A percentile compares a stretch with the other conserved stretches of the same genome.
Evolutionary conservation across 2,329 filamentous ascomycete species (phyloP).

Genomic region (Cladosporium cucumerinum): DNA sequence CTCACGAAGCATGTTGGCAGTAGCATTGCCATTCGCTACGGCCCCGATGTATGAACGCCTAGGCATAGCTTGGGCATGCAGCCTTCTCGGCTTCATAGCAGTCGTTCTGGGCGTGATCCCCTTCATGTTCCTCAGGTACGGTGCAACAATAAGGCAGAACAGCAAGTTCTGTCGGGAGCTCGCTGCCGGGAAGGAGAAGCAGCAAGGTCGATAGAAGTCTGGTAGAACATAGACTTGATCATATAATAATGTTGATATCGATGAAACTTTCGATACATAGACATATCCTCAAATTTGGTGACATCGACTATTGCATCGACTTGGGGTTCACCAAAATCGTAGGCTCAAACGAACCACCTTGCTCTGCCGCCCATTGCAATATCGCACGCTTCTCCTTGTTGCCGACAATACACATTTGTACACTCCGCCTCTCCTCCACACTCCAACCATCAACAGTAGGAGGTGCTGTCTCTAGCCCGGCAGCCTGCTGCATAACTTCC

Average conservation of each 20-base stretch:
- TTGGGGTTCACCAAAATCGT: constrained; percentile 27
- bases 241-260: background rate
- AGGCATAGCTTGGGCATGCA: constrained; percentile 65
- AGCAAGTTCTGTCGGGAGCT: constrained; percentile 63
- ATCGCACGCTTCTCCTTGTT: constrained; percentile 25
- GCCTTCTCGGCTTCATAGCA: constrained; percentile 49
- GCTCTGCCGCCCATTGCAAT: constrained; percentile 23
- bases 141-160: constrained; percentile 52
- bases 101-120: constrained; percentile 53
- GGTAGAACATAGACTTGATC: background rate
- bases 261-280: background rate
- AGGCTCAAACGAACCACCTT: constrained; percentile 26
- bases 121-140: constrained; percentile 57
- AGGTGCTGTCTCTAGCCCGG: constrained; percentile 31
- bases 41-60: constrained; percentile 62
- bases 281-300: background rate
- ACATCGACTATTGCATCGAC: constrained; percentile 19
- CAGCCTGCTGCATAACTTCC: constrained; percentile 31
- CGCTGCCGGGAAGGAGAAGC: constrained; percentile 44
- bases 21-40: constrained; percentile 49
- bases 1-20: constrained; percentile 73
- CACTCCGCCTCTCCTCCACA: constrained; percentile 25
- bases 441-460: constrained; percentile 26
- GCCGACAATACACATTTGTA: constrained; percentile 32
- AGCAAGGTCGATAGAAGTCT: background rate